Evolutionary conservation across 2,329 filamentous ascomycete genomes (phyloP).

Genomic region (Fusarium tjaetaba): DNA sequence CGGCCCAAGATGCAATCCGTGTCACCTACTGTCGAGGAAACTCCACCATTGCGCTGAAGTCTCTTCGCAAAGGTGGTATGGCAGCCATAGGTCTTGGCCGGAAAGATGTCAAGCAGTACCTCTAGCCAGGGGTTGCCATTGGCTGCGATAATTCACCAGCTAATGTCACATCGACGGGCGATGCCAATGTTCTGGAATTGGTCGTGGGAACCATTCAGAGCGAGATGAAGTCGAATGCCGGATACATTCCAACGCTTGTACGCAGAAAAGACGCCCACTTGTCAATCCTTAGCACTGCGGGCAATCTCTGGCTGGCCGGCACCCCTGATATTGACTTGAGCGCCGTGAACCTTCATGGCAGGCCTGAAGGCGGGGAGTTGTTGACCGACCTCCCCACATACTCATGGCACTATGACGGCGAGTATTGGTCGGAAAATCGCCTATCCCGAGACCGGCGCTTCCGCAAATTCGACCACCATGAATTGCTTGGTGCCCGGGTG

Average conservation of each 20-base stretch:
- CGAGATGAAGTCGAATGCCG: background rate
- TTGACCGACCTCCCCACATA: conserved; percentile 4
- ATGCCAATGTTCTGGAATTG: background rate
- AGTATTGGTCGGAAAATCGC: conserved; percentile 6
- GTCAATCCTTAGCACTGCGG: conserved; percentile 3
- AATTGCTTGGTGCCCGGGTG: conserved; percentile 4
- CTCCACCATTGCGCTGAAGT: conserved; percentile 2
- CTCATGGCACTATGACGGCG: conserved; percentile 3
- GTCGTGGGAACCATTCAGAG: conserved; percentile 5
- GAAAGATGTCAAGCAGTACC: conserved; percentile 3
- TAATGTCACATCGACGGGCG: conserved; percentile 3
- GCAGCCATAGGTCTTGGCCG: conserved; percentile 3
- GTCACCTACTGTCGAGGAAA: conserved; percentile 5
- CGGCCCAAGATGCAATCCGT: conserved; percentile 3
- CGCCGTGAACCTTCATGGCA: background rate
- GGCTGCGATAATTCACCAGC: conserved; percentile 3
- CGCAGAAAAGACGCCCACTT: background rate
- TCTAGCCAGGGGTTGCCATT: background rate
- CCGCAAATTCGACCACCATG: conserved; percentile 9
- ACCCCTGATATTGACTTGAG: conserved; percentile 2
- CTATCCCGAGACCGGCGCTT: conserved; percentile 6
- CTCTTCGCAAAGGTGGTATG: conserved; percentile 3
- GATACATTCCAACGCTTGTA: background rate
- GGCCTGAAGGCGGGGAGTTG: background rate
- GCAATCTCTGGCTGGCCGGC: conserved; percentile 7